Evolutionary conservation across 345 rosid genomes (phyloP).

Genomic region (Noccaea caerulescens): DNA sequence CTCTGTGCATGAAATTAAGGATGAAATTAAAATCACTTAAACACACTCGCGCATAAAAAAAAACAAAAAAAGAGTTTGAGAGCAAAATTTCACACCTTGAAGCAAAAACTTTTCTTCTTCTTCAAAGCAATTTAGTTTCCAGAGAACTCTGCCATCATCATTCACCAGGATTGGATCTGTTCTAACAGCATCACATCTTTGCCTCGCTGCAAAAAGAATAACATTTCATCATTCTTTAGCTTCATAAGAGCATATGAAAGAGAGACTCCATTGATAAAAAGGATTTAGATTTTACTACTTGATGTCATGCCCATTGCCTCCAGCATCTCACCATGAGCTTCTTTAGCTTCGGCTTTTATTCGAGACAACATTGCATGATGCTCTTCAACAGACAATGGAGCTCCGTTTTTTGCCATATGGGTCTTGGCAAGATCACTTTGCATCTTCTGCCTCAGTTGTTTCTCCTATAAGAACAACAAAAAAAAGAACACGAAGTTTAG

Average conservation of each 20-base stretch:
- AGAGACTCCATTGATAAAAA: neutral
- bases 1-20: conserved; percentile 45
- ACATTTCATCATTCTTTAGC: conserved; percentile 3
- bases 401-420: conserved; percentile 54
- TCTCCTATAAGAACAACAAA: conserved; percentile 51
- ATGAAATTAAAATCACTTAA: neutral
- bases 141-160: conserved; percentile 52
- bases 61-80: conserved; percentile 5
- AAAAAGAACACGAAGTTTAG: neutral
- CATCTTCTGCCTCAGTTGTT: conserved; percentile 58
- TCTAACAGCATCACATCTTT: conserved; percentile 72
- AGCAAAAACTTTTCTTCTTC: conserved; percentile 55
- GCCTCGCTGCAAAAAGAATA: conserved; percentile 42
- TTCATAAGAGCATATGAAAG: neutral
- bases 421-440: conserved; percentile 66
- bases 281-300: conserved; percentile 50
- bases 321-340: conserved; percentile 61
- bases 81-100: conserved; percentile 58
- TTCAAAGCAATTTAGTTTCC: conserved; percentile 60
- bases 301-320: conserved; percentile 51
- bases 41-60: neutral
- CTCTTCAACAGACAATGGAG: conserved; percentile 61
- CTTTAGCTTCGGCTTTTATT: conserved; percentile 61
- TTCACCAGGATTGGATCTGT: conserved; percentile 59
- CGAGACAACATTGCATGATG: conserved; percentile 54